phyloP scores from a whole-genome alignment of 2,329 filamentous ascomycete species.

The Ascochyta pisi region DNA sequence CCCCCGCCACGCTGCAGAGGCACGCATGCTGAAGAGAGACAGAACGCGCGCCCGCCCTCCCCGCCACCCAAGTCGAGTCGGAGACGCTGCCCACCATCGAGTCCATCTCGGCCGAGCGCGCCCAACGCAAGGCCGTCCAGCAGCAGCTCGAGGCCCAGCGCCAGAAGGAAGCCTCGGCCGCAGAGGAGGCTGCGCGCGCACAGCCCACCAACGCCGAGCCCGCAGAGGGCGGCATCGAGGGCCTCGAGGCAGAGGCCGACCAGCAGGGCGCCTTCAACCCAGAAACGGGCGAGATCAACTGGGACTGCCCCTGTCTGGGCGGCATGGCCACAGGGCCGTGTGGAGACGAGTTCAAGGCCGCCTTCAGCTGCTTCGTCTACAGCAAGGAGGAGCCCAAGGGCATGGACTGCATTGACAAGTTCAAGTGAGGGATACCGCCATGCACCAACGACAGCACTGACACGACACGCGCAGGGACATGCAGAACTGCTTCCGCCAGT shows the following conservation, averaged over 20 bases:
- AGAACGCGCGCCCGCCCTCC: too few relatives aligned
- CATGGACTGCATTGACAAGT: slow-evolving; percentile 96
- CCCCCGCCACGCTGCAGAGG: too few relatives aligned
- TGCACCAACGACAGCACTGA: too few relatives aligned
- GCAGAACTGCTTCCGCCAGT: slow-evolving; percentile 94
- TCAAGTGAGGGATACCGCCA: slow-evolving; percentile 68
- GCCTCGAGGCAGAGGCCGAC: slow-evolving; percentile 79
- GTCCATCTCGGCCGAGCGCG: slow-evolving; percentile 52
- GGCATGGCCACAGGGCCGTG: slow-evolving; percentile 98
- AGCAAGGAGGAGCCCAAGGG: slow-evolving; percentile 95
- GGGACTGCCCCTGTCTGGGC: slow-evolving; percentile 97
- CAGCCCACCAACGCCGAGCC: slow-evolving; percentile 22
- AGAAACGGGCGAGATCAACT: slow-evolving; percentile 99
- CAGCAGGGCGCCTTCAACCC: slow-evolving; percentile 96
- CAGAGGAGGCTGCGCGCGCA: slow-evolving; percentile 13
- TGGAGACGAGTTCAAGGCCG: slow-evolving; percentile 91
- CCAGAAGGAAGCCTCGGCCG: slow-evolving; percentile 24
- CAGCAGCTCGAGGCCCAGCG: slow-evolving; percentile 40
- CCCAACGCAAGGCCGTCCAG: slow-evolving; percentile 42
- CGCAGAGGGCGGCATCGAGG: slow-evolving; percentile 54
- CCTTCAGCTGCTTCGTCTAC: slow-evolving; percentile 98
- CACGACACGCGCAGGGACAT: slow-evolving; percentile 69
- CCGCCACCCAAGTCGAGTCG: slow-evolving; percentile 49
- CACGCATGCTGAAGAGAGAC: too few relatives aligned
- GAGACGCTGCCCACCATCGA: slow-evolving; percentile 56